phyloP scores from a whole-genome alignment of 345 rosid genomes.

The Capsella bursapastoris region DNA sequence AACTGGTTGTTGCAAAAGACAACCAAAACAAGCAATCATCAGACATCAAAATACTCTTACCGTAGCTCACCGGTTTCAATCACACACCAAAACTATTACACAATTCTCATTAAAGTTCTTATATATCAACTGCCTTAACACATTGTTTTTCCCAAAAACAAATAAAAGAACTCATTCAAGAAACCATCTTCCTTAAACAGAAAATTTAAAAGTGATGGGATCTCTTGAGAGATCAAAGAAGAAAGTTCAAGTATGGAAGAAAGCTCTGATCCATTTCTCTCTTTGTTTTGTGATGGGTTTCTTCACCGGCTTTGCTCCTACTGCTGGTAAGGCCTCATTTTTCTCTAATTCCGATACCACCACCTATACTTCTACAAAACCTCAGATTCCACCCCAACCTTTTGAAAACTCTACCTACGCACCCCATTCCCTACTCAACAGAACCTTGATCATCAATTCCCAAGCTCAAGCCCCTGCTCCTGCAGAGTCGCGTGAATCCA shows the following conservation, averaged over 20 bases:
- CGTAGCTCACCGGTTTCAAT: conserved; percentile 42
- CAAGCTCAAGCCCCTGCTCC: conserved; percentile 46
- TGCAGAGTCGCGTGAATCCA: conserved; percentile 31
- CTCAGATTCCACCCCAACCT: conserved; percentile 46
- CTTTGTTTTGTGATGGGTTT: conserved; percentile 89
- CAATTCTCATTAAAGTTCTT: conserved; percentile 6
- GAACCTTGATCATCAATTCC: conserved; percentile 35
- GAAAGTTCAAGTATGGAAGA: conserved; percentile 82
- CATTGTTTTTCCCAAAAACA: conserved; percentile 9
- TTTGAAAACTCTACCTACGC: conserved; percentile 35
- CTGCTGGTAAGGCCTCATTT: conserved; percentile 59
- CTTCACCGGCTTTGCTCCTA: conserved; percentile 81
- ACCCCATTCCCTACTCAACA: conserved; percentile 31
- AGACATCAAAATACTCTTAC: conserved; percentile 23
- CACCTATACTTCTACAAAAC: conserved; percentile 32
- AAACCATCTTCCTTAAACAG: conserved; percentile 1
- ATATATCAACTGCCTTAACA: conserved; percentile 31
- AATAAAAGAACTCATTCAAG: background rate
- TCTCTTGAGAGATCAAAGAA: conserved; percentile 80
- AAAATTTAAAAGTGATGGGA: conserved; percentile 42
- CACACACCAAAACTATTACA: conserved; percentile 40
- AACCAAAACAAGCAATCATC: conserved; percentile 43
- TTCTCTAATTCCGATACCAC: conserved; percentile 38
- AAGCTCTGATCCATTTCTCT: conserved; percentile 76
- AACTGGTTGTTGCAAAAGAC: conserved; percentile 44